A percentile compares a stretch with the other conserved stretches of the same genome.
Evolutionary conservation across 176 grass and related monocot genomes (phyloP).

Genomic region (Puya raimondii): DNA sequence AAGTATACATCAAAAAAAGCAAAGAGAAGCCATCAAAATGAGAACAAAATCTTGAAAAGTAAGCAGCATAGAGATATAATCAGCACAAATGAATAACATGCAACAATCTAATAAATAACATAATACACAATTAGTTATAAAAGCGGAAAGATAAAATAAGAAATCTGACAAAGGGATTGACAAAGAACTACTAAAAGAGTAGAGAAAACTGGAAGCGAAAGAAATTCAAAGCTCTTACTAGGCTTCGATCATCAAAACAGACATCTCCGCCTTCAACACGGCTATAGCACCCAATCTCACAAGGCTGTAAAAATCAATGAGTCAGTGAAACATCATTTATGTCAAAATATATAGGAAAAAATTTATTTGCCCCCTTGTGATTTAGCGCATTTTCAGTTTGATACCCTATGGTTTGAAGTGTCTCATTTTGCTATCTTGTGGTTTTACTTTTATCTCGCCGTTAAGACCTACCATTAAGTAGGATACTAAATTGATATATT

Average conservation of each 20-base stretch:
- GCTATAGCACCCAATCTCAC: constrained; percentile 83
- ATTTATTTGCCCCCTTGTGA: too few species aligned
- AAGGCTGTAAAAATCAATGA: constrained; percentile 59
- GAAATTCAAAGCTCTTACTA: constrained; percentile 43
- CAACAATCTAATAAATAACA: constrained; percentile 9
- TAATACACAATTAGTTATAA: neutral
- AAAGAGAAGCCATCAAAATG: neutral
- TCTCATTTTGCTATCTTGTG: too few species aligned
- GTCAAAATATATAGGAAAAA: too few species aligned
- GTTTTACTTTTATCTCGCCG: too few species aligned
- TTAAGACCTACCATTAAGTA: too few species aligned
- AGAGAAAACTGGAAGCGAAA: constrained; percentile 19
- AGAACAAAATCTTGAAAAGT: neutral
- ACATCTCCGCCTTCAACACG: constrained; percentile 73
- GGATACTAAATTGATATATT: too few species aligned
- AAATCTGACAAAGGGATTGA: neutral
- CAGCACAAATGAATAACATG: constrained; percentile 1
- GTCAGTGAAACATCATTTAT: neutral
- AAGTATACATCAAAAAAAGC: constrained; percentile 2
- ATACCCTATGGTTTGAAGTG: too few species aligned
- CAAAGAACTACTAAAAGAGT: neutral
- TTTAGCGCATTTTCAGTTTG: too few species aligned
- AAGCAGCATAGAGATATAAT: neutral
- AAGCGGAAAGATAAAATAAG: neutral
- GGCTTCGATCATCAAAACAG: constrained; percentile 84